phyloP scores from a whole-genome alignment of 768 basidiomycete genomes.

The Crucibulum laeve region DNA sequence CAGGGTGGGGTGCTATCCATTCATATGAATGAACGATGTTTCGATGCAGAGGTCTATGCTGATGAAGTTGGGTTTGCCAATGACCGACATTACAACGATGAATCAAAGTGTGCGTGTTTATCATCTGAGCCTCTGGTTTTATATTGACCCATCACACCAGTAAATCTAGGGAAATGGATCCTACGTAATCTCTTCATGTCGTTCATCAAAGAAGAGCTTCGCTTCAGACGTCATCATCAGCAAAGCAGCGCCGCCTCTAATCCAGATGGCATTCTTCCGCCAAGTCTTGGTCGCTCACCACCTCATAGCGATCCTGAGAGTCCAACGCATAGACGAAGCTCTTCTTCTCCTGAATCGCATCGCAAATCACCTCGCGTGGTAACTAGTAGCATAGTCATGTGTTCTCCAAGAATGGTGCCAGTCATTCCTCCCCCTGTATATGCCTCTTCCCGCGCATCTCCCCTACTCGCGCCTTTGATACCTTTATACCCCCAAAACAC shows the following conservation, averaged over 20 bases:
- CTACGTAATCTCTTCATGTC: slow-evolving; percentile 79
- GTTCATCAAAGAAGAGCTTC: slow-evolving; percentile 69
- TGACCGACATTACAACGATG: slow-evolving; percentile 66
- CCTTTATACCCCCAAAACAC: slow-evolving; percentile 31
- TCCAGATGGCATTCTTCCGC: slow-evolving; percentile 10
- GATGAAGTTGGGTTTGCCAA: slow-evolving; percentile 78
- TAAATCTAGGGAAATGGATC: slow-evolving; percentile 92
- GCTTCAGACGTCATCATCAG: slow-evolving; percentile 17
- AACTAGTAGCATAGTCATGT: slow-evolving; percentile 45
- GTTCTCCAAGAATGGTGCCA: slow-evolving; percentile 62
- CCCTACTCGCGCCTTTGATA: slow-evolving; percentile 59
- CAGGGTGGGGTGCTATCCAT: slow-evolving; percentile 85
- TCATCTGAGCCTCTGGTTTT: slow-evolving; percentile 2
- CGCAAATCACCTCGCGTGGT: slow-evolving; percentile 12
- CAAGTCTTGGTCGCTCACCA: slow-evolving; percentile 14
- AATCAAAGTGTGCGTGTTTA: slow-evolving; percentile 65
- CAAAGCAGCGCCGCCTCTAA: not conserved
- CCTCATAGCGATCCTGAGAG: not conserved
- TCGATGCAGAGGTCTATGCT: slow-evolving; percentile 93
- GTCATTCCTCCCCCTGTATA: slow-evolving; percentile 51
- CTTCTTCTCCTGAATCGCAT: slow-evolving; percentile 22
- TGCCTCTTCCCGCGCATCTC: slow-evolving; percentile 41
- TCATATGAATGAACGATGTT: slow-evolving; percentile 82
- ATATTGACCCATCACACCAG: slow-evolving; percentile 31
- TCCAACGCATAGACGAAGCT: slow-evolving; percentile 11